Evolutionary conservation across 805 yeast species (phyloP).

Genomic region (Candida krabiensis): DNA sequence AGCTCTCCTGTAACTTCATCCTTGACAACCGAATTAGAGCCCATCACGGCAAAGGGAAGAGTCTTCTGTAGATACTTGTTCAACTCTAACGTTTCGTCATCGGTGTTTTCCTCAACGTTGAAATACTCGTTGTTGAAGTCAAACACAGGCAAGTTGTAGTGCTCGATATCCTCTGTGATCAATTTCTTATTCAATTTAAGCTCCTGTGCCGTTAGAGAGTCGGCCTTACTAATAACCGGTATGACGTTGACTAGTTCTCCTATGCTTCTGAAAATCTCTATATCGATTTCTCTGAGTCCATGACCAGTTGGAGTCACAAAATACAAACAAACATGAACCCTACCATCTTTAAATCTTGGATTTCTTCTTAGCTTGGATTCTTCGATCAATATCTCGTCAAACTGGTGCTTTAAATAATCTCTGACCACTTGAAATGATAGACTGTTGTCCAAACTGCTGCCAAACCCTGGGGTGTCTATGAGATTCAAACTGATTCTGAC

Average conservation of each 20-base stretch:
- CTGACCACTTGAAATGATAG: slow-evolving; percentile 66
- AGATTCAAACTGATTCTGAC: slow-evolving; percentile 74
- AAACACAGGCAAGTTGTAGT: slow-evolving; percentile 70
- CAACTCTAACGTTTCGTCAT: slow-evolving; percentile 32
- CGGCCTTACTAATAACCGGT: slow-evolving; percentile 82
- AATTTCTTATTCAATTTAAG: slow-evolving; percentile 69
- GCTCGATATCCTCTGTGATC: slow-evolving; percentile 73
- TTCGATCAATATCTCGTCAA: slow-evolving; percentile 78
- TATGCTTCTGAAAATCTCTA: slow-evolving; percentile 65
- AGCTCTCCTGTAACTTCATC: slow-evolving; percentile 37
- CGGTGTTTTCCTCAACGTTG: slow-evolving; percentile 28
- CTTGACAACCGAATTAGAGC: slow-evolving; percentile 45
- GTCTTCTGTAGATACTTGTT: slow-evolving; percentile 42
- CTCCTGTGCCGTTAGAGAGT: slow-evolving; percentile 70
- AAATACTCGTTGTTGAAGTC: slow-evolving; percentile 67
- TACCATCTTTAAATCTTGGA: slow-evolving; percentile 80
- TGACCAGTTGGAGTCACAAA: slow-evolving; percentile 69
- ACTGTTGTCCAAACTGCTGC: slow-evolving; percentile 68
- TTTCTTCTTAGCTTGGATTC: slow-evolving; percentile 81
- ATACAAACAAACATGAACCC: slow-evolving; percentile 78
- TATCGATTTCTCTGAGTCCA: slow-evolving; percentile 70
- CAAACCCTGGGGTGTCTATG: slow-evolving; percentile 85
- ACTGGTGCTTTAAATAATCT: slow-evolving; percentile 80
- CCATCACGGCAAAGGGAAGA: slow-evolving; percentile 65
- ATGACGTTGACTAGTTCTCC: slow-evolving; percentile 76